A percentile compares a stretch with the other conserved stretches of the same genome.
phyloP scores from a whole-genome alignment of 495 filamentous ascomycete species.

The Lasiosphaeriaceae sp. region DNA sequence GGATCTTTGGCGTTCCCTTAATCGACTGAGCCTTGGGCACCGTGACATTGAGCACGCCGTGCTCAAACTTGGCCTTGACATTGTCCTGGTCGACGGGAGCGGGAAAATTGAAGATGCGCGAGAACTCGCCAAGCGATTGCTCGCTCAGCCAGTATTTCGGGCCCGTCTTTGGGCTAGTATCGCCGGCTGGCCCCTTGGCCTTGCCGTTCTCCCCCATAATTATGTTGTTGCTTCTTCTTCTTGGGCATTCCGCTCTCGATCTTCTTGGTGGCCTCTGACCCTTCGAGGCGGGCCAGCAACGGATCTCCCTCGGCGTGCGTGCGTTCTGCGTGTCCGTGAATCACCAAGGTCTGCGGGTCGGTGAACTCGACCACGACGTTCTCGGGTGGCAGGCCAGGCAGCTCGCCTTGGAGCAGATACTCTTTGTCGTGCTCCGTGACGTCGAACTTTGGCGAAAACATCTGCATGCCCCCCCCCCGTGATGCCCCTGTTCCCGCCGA shows the following conservation, averaged over 20 bases:
- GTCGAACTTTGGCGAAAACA: constrained; percentile 60
- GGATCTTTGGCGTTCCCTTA: constrained; percentile 25
- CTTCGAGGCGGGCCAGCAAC: constrained; percentile 20
- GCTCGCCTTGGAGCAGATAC: constrained; percentile 84
- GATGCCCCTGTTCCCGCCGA: constrained; percentile 4
- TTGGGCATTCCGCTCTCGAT: constrained; percentile 29
- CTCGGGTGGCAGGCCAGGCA: constrained; percentile 77
- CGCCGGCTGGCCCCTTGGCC: constrained; percentile 4
- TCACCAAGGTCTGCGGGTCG: constrained; percentile 69
- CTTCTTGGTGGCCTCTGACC: constrained; percentile 9
- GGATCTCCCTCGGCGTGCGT: constrained; percentile 44
- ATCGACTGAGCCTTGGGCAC: constrained; percentile 70
- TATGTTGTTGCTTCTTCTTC: too few relatives aligned
- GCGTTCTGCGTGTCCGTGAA: constrained; percentile 65
- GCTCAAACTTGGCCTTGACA: constrained; percentile 64
- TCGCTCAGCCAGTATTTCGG: constrained; percentile 79
- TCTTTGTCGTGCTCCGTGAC: constrained; percentile 63
- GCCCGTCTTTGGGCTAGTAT: too few relatives aligned
- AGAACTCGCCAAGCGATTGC: constrained; percentile 76
- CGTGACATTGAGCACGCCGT: constrained; percentile 59
- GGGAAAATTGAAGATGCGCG: constrained; percentile 78
- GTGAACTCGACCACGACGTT: constrained; percentile 83
- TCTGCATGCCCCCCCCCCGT: not conserved
- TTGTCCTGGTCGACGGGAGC: constrained; percentile 67
- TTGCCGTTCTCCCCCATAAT: constrained; percentile 4